Conservation (phyloP, 1,284 basidiomycete genomes). For the Ceratobasidium papillatum region DNA sequence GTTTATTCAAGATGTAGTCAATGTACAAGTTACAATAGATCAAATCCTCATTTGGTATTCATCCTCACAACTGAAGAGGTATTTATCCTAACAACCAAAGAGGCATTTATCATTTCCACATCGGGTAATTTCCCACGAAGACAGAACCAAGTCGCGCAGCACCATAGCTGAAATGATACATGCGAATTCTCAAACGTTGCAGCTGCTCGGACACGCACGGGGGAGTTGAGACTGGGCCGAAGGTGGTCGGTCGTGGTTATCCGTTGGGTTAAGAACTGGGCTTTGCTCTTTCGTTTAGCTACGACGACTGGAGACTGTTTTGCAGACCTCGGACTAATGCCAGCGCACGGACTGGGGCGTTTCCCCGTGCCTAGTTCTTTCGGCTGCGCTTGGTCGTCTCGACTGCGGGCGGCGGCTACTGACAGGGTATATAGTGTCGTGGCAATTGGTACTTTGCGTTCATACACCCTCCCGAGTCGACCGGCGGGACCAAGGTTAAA, state of each 20-base stretch:
- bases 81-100: no score
- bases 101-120: neutral
- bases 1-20: no score
- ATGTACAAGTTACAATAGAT: neutral
- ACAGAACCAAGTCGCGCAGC: neutral
- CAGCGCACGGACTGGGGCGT: neutral
- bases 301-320: neutral
- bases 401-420: constrained; percentile 17
- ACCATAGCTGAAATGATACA: neutral
- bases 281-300: neutral
- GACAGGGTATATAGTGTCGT: constrained; percentile 2
- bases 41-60: neutral
- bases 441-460: neutral
- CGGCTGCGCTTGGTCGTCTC: neutral
- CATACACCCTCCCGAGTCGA: no score
- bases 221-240: constrained; percentile 24
- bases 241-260: constrained; percentile 16
- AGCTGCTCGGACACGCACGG: neutral
- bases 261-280: neutral
- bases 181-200: neutral
- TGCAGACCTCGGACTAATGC: no score
- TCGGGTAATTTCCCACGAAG: constrained; percentile 9
- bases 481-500: no score
- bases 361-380: neutral
- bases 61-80: no score